phyloP scores from a whole-genome alignment of 2,329 filamentous ascomycete genomes.

The Ophiostoma pallidulum region DNA sequence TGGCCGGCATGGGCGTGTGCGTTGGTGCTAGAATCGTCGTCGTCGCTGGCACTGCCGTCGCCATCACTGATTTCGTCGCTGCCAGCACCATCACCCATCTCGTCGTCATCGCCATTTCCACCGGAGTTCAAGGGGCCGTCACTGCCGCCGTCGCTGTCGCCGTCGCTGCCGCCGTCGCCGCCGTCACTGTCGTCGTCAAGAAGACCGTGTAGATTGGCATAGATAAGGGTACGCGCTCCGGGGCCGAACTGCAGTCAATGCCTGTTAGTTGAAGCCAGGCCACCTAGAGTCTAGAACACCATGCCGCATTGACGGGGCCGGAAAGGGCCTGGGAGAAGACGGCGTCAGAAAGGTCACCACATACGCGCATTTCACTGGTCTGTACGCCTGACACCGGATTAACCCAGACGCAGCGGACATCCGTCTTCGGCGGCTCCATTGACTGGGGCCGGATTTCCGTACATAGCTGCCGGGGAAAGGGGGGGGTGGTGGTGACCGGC shows the following conservation, averaged over 20 bases:
- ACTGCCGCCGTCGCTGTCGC: neutral
- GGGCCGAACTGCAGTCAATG: slow-evolving; percentile 12
- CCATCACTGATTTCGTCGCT: too few species aligned
- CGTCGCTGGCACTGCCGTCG: too few species aligned
- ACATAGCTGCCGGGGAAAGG: too few species aligned
- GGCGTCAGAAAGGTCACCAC: slow-evolving; percentile 1
- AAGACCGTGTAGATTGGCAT: neutral
- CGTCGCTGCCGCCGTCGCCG: neutral
- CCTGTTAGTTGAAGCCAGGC: too few species aligned
- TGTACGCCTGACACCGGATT: slow-evolving; percentile 21
- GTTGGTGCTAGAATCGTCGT: too few species aligned
- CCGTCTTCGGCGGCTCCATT: neutral
- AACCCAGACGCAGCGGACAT: slow-evolving; percentile 19
- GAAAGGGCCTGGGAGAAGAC: neutral
- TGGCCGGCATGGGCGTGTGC: too few species aligned
- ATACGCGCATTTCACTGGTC: slow-evolving; percentile 20
- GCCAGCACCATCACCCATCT: too few species aligned
- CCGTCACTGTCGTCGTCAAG: neutral
- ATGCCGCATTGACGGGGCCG: too few species aligned
- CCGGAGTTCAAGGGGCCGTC: too few species aligned
- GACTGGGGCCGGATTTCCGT: too few species aligned
- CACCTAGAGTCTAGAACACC: neutral
- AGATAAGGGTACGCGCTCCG: slow-evolving; percentile 5
- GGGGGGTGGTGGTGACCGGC: too few species aligned
- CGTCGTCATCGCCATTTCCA: too few species aligned